A percentile compares a stretch with the other conserved stretches of the same genome.
These are phyloP conservation scores for Mesostigma viride DNA, from an alignment of 139 green algal genomes.

Conservation along the genomic window DNA sequence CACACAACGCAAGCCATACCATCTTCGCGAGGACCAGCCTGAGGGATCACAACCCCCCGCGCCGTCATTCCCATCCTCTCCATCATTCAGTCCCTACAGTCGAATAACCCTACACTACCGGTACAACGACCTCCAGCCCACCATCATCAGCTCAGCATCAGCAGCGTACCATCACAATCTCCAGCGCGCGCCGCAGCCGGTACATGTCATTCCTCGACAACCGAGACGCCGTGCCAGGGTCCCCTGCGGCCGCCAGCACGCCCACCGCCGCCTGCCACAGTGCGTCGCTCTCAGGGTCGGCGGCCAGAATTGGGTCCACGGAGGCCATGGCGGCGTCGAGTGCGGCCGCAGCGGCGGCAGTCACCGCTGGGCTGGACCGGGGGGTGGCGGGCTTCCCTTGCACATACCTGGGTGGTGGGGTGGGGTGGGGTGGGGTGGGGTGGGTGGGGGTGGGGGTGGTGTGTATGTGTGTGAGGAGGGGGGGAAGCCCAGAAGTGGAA, in stretches of 20 bases:
- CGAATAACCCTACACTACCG: no score
- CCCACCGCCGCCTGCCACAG: conserved; percentile 48
- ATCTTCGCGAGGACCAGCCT: no score
- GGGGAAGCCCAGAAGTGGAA: no score
- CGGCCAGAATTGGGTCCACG: not conserved
- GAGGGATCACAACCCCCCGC: no score
- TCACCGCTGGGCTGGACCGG: conserved; percentile 33
- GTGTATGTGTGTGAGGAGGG: no score
- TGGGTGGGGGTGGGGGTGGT: no score
- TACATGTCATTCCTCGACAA: conserved; percentile 80
- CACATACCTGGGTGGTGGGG: conserved; percentile 30
- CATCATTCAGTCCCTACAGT: no score
- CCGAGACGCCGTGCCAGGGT: conserved; percentile 30
- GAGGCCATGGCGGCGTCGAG: conserved; percentile 35
- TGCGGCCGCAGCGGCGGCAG: conserved; percentile 23
- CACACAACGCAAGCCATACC: no score
- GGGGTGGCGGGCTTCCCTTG: conserved; percentile 59
- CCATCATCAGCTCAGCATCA: no score
- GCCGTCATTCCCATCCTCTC: no score
- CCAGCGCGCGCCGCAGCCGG: conserved; percentile 54
- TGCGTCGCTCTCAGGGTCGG: conserved; percentile 37
- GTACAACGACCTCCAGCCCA: no score
- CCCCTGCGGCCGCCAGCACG: conserved; percentile 48
- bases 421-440: no score
- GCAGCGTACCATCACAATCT: conserved; percentile 32